These are phyloP conservation scores for Neurospora terricola DNA, from an alignment of 495 filamentous ascomycete genomes.

Conservation along the genomic window DNA sequence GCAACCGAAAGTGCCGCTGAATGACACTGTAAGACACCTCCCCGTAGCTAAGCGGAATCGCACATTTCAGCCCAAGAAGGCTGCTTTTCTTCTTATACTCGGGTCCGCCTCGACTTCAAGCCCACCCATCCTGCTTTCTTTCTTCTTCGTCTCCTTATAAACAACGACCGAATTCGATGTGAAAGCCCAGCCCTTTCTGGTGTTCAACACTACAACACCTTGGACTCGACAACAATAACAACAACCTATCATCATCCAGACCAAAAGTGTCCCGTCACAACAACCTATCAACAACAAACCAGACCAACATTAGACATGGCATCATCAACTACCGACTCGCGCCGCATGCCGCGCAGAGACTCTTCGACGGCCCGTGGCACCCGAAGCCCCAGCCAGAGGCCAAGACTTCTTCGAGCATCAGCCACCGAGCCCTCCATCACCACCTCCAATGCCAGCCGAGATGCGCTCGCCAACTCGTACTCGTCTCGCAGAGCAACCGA, in stretches of 20 bases:
- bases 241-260: not conserved
- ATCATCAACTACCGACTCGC: constrained; percentile 16
- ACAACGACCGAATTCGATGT: not conserved
- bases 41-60: constrained; percentile 19
- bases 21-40: constrained; percentile 15
- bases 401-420: constrained; percentile 38
- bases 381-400: constrained; percentile 27
- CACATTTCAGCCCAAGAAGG: constrained; percentile 28
- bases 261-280: not conserved
- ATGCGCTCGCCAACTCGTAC: constrained; percentile 34
- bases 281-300: constrained; percentile 5
- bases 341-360: constrained; percentile 25
- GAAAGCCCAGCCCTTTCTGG: not conserved
- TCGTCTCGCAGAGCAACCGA: constrained; percentile 38
- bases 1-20: constrained; percentile 27
- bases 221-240: not conserved
- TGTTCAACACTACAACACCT: not conserved
- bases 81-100: constrained; percentile 16
- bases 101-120: not conserved
- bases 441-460: constrained; percentile 41
- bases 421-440: constrained; percentile 46
- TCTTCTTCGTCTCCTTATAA: constrained; percentile 5
- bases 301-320: constrained; percentile 15
- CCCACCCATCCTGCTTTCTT: constrained; percentile 3
- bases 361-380: constrained; percentile 15